A percentile compares a stretch with the other conserved stretches of the same genome.
Conservation (phyloP, 306 rosid species). For the Trifolium fragiferum region DNA sequence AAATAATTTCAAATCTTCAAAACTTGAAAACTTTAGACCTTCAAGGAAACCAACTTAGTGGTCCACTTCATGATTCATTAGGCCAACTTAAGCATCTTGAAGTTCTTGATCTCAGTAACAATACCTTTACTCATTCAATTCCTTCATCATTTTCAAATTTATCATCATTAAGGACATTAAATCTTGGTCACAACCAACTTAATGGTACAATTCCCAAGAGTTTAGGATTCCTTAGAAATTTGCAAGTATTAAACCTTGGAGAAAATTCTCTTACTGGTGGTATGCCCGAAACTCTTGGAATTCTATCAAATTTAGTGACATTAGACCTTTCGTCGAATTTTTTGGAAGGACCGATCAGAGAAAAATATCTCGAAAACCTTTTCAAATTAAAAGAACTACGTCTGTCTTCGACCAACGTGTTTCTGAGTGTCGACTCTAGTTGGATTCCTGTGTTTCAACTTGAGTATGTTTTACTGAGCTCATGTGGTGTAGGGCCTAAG, state of each 20-base stretch:
- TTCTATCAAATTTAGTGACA: conserved; percentile 1
- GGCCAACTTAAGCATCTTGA: not conserved
- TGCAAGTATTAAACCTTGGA: conserved; percentile 4
- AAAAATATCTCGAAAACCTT: conserved; percentile 19
- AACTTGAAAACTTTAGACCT: not conserved
- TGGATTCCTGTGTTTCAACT: conserved; percentile 52
- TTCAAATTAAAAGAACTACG: conserved; percentile 30
- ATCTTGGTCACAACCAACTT: not conserved
- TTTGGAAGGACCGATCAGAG: conserved; percentile 39
- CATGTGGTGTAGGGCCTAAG: conserved; percentile 41
- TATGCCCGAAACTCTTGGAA: not conserved
- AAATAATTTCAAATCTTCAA: not conserved
- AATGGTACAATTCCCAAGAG: not conserved
- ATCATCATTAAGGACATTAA: conserved; percentile 6
- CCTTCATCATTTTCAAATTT: not conserved
- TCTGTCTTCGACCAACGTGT: conserved; percentile 39
- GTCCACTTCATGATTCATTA: not conserved
- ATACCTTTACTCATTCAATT: no score
- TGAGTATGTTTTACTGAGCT: conserved; percentile 4
- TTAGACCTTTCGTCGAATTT: conserved; percentile 24
- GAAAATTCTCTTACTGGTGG: conserved; percentile 7
- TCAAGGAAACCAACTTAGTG: not conserved
- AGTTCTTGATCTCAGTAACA: no score
- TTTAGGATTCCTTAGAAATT: not conserved
- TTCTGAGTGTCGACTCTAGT: conserved; percentile 34